Evolutionary conservation across 306 rosid species (phyloP).

Genomic region (cucumber (Cucumis sativus)): Cucumber_9930_V3 NC_026658.2:18632501-18633000

Average conservation of each 20-base stretch:
- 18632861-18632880: slow-evolving; percentile 42
- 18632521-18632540: slow-evolving; percentile 36
- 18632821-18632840: slow-evolving; percentile 70
- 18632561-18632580: slow-evolving; percentile 27
- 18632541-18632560: slow-evolving; percentile 36
- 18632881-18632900: slow-evolving; percentile 52
- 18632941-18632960: slow-evolving; percentile 86
- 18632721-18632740: slow-evolving; percentile 15
- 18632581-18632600: slow-evolving; percentile 19
- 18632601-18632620: slow-evolving; percentile 60
- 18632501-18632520: slow-evolving; percentile 22
- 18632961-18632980: slow-evolving; percentile 83
- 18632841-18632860: slow-evolving; percentile 72
- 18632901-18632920: slow-evolving; percentile 65
- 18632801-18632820: slow-evolving; percentile 72
- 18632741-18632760: slow-evolving; percentile 37
- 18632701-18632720: slow-evolving; percentile 23
- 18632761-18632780: slow-evolving; percentile 46
- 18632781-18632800: slow-evolving; percentile 60
- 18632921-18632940: slow-evolving; percentile 84
- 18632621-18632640: slow-evolving; percentile 20
- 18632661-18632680: slow-evolving; percentile 14
- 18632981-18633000: slow-evolving; percentile 69
- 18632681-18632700: slow-evolving; percentile 19
- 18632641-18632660: slow-evolving; percentile 26